Evolutionary conservation across 441 rosid genomes (phyloP).

Genomic region (Viola pubescens): DNA sequence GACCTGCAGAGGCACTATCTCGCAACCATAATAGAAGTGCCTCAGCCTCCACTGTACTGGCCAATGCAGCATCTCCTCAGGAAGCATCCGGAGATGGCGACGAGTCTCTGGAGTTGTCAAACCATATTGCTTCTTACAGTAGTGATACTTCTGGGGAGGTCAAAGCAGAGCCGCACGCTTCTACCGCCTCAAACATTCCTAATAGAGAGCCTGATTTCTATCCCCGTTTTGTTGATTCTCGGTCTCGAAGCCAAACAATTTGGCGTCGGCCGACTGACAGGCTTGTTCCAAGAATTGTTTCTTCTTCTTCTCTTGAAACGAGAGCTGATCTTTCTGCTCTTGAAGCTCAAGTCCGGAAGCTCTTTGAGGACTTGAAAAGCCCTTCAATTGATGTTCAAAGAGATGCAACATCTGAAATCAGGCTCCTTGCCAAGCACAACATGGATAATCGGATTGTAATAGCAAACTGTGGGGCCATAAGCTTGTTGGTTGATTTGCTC

Average conservation of each 20-base stretch:
- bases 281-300: slow-evolving; percentile 54
- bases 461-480: slow-evolving; percentile 62
- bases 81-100: slow-evolving; percentile 42
- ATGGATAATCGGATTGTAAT: slow-evolving; percentile 75
- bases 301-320: slow-evolving; percentile 49
- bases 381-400: slow-evolving; percentile 51
- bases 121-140: slow-evolving; percentile 45
- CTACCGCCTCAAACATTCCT: slow-evolving; percentile 29
- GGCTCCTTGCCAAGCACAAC: slow-evolving; percentile 69
- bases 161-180: slow-evolving; percentile 37
- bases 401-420: slow-evolving; percentile 44
- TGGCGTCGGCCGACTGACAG: slow-evolving; percentile 76
- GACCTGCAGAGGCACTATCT: slow-evolving; percentile 28
- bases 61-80: slow-evolving; percentile 34
- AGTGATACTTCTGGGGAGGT: slow-evolving; percentile 74
- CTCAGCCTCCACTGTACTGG: slow-evolving; percentile 46
- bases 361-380: slow-evolving; percentile 57
- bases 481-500: slow-evolving; percentile 48
- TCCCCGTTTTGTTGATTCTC: slow-evolving; percentile 43
- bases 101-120: slow-evolving; percentile 49
- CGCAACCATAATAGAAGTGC: slow-evolving; percentile 46
- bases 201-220: slow-evolving; percentile 51
- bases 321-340: slow-evolving; percentile 70
- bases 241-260: slow-evolving; percentile 44
- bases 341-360: slow-evolving; percentile 55